Percentiles rank a stretch among this genome's conserved stretches.
Conservation (phyloP, 768 basidiomycete genomes). For the Psilocybe cubensis region DNA sequence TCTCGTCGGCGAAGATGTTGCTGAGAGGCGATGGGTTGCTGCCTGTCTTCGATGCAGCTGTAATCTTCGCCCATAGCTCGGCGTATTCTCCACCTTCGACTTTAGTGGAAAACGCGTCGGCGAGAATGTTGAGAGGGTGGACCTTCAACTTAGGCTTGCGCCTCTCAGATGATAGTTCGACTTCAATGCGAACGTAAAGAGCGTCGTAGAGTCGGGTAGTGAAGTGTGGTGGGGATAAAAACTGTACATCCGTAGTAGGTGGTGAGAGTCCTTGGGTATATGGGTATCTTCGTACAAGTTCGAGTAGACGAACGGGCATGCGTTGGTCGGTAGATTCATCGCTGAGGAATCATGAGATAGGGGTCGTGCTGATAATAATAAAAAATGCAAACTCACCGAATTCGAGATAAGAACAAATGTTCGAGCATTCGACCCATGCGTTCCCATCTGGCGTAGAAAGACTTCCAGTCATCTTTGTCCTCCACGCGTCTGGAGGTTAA, state of each 20-base stretch:
- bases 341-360: constrained; percentile 36
- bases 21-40: constrained; percentile 41
- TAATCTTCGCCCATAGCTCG: constrained; percentile 60
- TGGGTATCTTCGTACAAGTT: constrained; percentile 73
- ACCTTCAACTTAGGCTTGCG: constrained; percentile 41
- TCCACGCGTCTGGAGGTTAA: constrained; percentile 51
- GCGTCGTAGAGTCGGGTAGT: constrained; percentile 68
- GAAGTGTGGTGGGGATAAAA: constrained; percentile 67
- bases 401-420: constrained; percentile 73
- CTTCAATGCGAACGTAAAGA: constrained; percentile 67
- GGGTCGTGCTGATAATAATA: background rate
- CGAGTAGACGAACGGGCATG: constrained; percentile 71
- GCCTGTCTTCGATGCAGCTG: constrained; percentile 39
- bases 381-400: constrained; percentile 53
- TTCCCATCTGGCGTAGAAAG: constrained; percentile 80
- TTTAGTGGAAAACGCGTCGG: constrained; percentile 59
- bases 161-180: constrained; percentile 48
- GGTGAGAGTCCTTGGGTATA: constrained; percentile 42
- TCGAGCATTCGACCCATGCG: constrained; percentile 71
- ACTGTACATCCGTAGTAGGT: constrained; percentile 36
- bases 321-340: constrained; percentile 58
- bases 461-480: constrained; percentile 58
- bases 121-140: constrained; percentile 58
- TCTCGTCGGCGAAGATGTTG: constrained; percentile 73
- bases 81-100: constrained; percentile 36